Evolutionary conservation across 164 flowering plant species (phyloP), one percentile per base, ranked within the genome.

Genomic region (Dillenia suffruticosa): DNA sequence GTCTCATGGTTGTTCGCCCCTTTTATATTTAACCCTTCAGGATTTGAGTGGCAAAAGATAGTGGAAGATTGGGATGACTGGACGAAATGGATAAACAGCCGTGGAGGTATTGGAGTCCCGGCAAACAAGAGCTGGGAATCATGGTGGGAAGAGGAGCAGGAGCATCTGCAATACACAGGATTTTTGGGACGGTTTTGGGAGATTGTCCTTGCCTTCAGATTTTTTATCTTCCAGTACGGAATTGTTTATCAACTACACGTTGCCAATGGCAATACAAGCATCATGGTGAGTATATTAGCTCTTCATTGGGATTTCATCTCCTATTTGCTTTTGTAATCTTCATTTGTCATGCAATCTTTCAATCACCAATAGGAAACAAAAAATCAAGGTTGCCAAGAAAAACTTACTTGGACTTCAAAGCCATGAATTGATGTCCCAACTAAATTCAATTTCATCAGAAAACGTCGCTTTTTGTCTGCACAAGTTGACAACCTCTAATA

Each of bases 111-210:
- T 66, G 97, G 97, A 56, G 96, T 90, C 32, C 96, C 94, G 1
- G 89, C 96, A 68, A 74, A 44, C 74, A 90, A 92, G 78, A 92
- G 98, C 74, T 95, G 98, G 99, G 97, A 95, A 68, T 92, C 98
- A 5, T 95, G 99, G 99, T 95, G 99, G 99, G 90, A 84, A 6
- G 98, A 95, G 67, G 99, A 92, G 68, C 99, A 95, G 53, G 98
- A 88, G 68, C 99, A 95, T 68, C 76, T 95, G 57, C 79, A 72
- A 55, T 49, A 61, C 75, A 84, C 97, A 22, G 98, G 98, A 9
- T 59, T 82, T 43, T 13, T 56, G 7, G 99, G 98, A 53, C 79
- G 83, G 48, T 69, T 92, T 51, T 80, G 81, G 81, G 99, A 95
- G 73, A 74, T 89, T 51, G 48, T 90, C 69, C 89, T 95, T 49